phyloP scores from a whole-genome alignment of 2,329 filamentous ascomycete genomes.

The Exophiala oligosperma region DNA sequence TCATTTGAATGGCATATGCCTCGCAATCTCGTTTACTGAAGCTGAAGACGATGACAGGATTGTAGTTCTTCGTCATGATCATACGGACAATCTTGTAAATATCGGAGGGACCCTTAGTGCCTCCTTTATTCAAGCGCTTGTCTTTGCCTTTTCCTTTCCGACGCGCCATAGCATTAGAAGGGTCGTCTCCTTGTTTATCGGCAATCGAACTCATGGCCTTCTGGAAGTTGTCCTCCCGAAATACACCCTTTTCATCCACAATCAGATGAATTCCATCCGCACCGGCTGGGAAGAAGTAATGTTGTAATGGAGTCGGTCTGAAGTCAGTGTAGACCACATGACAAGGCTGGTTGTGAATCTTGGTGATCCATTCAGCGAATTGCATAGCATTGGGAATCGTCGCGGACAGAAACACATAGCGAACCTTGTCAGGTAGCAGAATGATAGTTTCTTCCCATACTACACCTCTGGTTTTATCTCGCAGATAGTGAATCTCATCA shows the following conservation, averaged over 20 bases:
- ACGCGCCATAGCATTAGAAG: constrained; percentile 75
- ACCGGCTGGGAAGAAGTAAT: constrained; percentile 95
- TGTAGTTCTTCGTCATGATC: constrained; percentile 97
- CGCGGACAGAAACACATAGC: constrained; percentile 96
- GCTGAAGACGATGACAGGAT: constrained; percentile 98
- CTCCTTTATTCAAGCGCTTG: constrained; percentile 88
- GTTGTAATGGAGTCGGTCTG: constrained; percentile 90
- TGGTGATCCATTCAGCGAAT: constrained; percentile 98
- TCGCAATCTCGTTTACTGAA: constrained; percentile 99
- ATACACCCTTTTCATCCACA: constrained; percentile 94
- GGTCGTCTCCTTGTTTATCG: constrained; percentile 81
- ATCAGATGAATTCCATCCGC: constrained; percentile 91
- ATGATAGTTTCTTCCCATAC: constrained; percentile 99
- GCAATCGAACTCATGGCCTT: constrained; percentile 90
- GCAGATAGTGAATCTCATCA: constrained; percentile 98
- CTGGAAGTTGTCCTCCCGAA: constrained; percentile 96
- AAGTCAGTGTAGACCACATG: constrained; percentile 99
- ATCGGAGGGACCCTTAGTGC: constrained; percentile 70
- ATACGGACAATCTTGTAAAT: constrained; percentile 98
- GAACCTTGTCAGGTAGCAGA: constrained; percentile 93
- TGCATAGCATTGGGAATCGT: constrained; percentile 99
- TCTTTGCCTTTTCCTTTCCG: constrained; percentile 85
- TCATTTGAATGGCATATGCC: constrained; percentile 83
- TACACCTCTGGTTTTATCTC: constrained; percentile 89
- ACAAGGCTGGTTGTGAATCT: constrained; percentile 95